phyloP scores from a whole-genome alignment of 2,329 filamentous ascomycete genomes.

The Metarhizium album region DNA sequence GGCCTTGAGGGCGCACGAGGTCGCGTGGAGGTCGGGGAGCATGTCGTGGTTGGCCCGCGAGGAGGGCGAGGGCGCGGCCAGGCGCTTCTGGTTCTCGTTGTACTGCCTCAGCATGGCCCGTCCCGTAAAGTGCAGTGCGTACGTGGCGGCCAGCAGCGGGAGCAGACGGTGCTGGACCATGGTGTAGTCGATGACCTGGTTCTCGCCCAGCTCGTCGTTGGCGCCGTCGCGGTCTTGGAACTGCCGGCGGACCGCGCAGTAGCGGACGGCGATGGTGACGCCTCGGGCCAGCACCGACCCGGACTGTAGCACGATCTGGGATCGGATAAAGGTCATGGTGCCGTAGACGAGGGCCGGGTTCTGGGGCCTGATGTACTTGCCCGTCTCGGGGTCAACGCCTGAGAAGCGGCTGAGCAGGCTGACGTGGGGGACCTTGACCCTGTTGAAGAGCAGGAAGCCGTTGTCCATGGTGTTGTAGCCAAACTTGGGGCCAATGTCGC shows the following conservation, averaged over 20 bases:
- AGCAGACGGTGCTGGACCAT: conserved; percentile 69
- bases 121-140: conserved; percentile 71
- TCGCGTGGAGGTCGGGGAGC: conserved; percentile 64
- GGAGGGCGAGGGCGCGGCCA: conserved; percentile 31
- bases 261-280: conserved; percentile 68
- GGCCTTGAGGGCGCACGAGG: conserved; percentile 66
- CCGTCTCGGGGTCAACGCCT: conserved; percentile 54
- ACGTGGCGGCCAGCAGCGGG: conserved; percentile 62
- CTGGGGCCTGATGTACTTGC: conserved; percentile 56
- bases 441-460: conserved; percentile 67
- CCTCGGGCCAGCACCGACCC: conserved; percentile 62
- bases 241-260: conserved; percentile 63
- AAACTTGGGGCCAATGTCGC: conserved; percentile 73
- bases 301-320: conserved; percentile 62
- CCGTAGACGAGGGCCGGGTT: conserved; percentile 62
- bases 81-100: conserved; percentile 59
- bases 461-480: conserved; percentile 78
- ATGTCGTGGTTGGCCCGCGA: conserved; percentile 37
- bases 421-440: conserved; percentile 59
- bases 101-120: conserved; percentile 67
- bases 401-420: conserved; percentile 67
- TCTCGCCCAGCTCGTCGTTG: conserved; percentile 48
- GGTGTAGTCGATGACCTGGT: conserved; percentile 68
- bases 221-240: conserved; percentile 65
- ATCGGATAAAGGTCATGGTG: conserved; percentile 65